phyloP scores from a whole-genome alignment of 2,329 filamentous ascomycete species.

The Fusarium longipes region DNA sequence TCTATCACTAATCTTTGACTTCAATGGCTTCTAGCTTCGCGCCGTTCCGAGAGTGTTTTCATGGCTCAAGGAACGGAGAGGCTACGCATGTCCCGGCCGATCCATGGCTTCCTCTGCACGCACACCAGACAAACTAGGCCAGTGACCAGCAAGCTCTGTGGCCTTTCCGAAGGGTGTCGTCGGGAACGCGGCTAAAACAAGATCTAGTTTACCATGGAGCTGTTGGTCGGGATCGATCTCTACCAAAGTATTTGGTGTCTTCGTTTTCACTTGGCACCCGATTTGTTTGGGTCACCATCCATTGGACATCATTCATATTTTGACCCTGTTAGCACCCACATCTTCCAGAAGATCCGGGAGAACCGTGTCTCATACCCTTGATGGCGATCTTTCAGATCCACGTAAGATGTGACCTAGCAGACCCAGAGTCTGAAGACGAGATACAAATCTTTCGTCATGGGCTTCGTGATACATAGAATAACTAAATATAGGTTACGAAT shows the following conservation, averaged over 20 bases:
- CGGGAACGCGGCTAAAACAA: neutral
- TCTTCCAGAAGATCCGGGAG: neutral
- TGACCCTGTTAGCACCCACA: neutral
- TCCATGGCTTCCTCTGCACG: neutral
- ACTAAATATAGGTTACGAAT: neutral
- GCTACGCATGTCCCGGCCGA: neutral
- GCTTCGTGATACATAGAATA: too few relatives aligned
- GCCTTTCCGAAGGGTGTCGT: neutral
- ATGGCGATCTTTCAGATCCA: neutral
- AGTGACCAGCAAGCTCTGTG: neutral
- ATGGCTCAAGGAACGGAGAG: neutral
- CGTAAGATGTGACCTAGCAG: neutral
- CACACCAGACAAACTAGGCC: neutral
- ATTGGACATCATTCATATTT: neutral
- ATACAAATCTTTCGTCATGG: neutral
- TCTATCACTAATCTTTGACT: constrained; percentile 6
- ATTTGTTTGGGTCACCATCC: constrained; percentile 10
- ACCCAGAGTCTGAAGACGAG: neutral
- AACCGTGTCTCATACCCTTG: neutral
- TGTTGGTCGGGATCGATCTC: neutral
- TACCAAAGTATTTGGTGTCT: too few relatives aligned
- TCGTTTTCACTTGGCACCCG: constrained; percentile 2
- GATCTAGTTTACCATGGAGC: neutral
- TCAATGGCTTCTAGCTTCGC: constrained; percentile 30
- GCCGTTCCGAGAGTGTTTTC: constrained; percentile 15